These are phyloP conservation scores for Venturia carpophila DNA, from an alignment of 2,329 filamentous ascomycete species.

Conservation along the genomic window DNA sequence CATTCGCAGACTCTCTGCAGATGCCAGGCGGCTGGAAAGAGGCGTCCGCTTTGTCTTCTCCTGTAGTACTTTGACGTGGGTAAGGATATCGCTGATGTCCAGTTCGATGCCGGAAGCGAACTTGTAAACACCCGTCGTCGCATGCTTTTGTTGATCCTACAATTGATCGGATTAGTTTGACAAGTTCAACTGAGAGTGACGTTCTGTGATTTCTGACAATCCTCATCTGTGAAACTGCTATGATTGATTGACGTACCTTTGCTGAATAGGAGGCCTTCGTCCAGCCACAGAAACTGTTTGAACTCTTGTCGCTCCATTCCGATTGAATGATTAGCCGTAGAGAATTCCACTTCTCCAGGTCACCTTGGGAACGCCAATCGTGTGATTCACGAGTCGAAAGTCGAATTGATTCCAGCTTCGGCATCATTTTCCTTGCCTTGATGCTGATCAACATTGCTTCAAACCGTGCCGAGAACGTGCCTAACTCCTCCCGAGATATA, in stretches of 20 bases:
- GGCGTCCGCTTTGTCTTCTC: neutral
- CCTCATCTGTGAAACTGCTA: too few relatives aligned
- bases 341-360: neutral
- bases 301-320: neutral
- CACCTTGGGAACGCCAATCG: neutral
- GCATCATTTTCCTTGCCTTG: neutral
- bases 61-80: neutral
- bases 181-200: neutral
- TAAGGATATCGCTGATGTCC: conserved; percentile 1
- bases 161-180: neutral
- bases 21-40: neutral
- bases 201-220: too few relatives aligned
- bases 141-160: neutral
- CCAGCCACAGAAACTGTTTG: neutral
- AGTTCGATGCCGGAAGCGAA: neutral
- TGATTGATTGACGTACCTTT: neutral
- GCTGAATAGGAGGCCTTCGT: neutral
- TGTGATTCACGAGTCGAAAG: neutral
- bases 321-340: neutral
- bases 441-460: neutral
- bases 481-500: neutral
- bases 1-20: neutral
- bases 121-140: neutral
- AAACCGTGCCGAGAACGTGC: neutral
- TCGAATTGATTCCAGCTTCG: neutral